These are phyloP conservation scores for Xylaria intraflava DNA, from an alignment of 495 filamentous ascomycete species.

Conservation along the genomic window DNA sequence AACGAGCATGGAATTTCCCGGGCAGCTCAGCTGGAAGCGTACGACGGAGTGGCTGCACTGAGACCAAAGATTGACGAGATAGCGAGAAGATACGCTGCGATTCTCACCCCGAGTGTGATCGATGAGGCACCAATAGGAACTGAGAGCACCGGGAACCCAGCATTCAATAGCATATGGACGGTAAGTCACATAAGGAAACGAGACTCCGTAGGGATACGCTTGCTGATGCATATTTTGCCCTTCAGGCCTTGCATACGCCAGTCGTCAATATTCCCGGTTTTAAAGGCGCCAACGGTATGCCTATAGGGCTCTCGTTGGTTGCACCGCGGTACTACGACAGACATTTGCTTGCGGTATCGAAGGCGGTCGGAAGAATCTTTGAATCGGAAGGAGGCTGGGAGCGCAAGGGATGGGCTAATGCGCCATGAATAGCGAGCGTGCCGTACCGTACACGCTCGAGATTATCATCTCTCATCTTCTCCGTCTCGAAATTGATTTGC, in stretches of 20 bases:
- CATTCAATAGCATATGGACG: conserved; percentile 33
- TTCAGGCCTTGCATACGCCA: conserved; percentile 40
- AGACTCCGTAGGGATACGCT: neutral
- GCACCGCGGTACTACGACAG: conserved; percentile 39
- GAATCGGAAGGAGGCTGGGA: conserved; percentile 38
- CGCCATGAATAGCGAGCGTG: too few relatives aligned
- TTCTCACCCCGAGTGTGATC: conserved; percentile 43
- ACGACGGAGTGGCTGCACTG: conserved; percentile 39
- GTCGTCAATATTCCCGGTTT: conserved; percentile 47
- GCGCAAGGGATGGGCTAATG: neutral
- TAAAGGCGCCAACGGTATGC: conserved; percentile 41
- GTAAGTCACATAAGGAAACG: conserved; percentile 7
- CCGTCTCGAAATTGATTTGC: too few relatives aligned
- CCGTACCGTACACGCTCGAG: neutral
- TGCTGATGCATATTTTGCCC: neutral
- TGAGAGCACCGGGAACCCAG: conserved; percentile 38
- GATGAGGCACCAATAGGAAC: conserved; percentile 45
- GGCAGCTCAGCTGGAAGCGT: conserved; percentile 36
- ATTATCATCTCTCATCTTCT: too few relatives aligned
- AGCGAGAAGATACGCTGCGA: conserved; percentile 37
- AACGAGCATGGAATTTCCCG: conserved; percentile 31
- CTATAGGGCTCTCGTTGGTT: conserved; percentile 43
- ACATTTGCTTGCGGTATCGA: conserved; percentile 36
- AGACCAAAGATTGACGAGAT: conserved; percentile 42
- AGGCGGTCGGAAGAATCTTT: conserved; percentile 35